Base-by-base conservation (phyloP, 257 asterid species). In the Plantago ovata region DNA sequence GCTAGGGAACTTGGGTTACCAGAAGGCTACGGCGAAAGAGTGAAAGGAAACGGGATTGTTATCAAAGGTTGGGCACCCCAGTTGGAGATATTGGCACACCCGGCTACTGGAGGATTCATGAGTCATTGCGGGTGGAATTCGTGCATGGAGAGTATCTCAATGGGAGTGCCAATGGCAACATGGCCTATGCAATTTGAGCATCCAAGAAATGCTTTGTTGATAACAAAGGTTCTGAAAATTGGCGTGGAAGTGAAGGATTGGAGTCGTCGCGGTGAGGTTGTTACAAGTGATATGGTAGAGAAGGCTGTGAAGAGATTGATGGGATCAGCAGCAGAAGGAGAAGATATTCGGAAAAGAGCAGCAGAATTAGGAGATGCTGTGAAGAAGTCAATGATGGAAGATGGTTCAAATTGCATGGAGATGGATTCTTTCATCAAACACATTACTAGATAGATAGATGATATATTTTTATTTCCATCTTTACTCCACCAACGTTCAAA, bases 281-380 rank as follows among this genome's bases (percentile, higher is more conserved):
- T 52, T 52, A 4, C 21, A 12, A 10, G 38, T 7, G 32, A 10
- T 52, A 52, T 10, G 13, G 12, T 28, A 28, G 20, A 24, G 24
- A 28, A 52, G 7, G 58, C 18, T 23, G 58, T 23, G 32, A 52
- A 36, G 16, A 52, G 21, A 52, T 52, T 52, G 41, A 52, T 52
- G 58, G 58, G 38, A 24, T 22, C 58, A 24, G 19, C n/a, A n/a
- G n/a, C 38, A 24, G 58, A 52, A 24, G 58, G 58, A 52, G 41
- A 52, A 9, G 58, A 52, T 15, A 23, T 52, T 0, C 23, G 41
- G 40, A 7, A 52, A 52, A 24, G 58, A 52, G 58, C 58, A 52
- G 21, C 12, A 52, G 58, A 52, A 36, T 13, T 28, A 7, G 58
- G 58, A 51, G 45, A 9, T 51, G 56, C 10, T 5, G 19, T 51